Evolutionary conservation across 1,284 basidiomycete species (phyloP), one percentile per base, ranked within the genome.

Genomic region (Athelia sp.): DNA sequence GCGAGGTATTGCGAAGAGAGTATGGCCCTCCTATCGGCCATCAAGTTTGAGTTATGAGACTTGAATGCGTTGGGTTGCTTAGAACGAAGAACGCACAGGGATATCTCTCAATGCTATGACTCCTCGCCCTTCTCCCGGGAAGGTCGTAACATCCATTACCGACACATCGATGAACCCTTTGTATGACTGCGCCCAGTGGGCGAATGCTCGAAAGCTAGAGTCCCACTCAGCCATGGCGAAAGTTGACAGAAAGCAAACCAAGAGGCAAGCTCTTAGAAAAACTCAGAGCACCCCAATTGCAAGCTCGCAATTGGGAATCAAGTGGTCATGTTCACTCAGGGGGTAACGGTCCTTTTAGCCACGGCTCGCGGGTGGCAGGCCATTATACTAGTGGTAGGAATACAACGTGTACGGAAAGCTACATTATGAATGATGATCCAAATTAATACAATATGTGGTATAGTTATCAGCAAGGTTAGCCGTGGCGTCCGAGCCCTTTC

Each of bases 1-100:
- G 11, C 91, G 81, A 0, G 96, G 95, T 13, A 98, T 82, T 2
- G 83, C 79, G 67, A 98, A 98, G 8, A 99, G 69, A 0, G 81
- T 76, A 50, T 85, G 75, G 31, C 78, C 85, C 71, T 85, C 74
- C 88, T 92, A 36, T 50, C 8, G 29, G 31, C 11, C 23, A 38
- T 46, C n/a, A 46, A 42, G 17, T 32, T 14, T 6, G 15, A 47
- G 26, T 18, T 18, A 45, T 43, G 4, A 9, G 31, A 1, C 1
- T 24, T 23, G 47, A 43, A 17, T 21, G 13, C 11, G 42, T 11
- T 15, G 2, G 17, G 43, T 43, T n/a, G 17, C 22, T 42, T n/a
- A 45, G 51, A 24, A 17, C 43, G 35, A 21, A 13, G 18, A 29
- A 62, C 79, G 53, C 58, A 89, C 90, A 45, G 82, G 75, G 53